phyloP scores from a whole-genome alignment of 106 monocot species.

The Apostasia shenzhenica region DNA sequence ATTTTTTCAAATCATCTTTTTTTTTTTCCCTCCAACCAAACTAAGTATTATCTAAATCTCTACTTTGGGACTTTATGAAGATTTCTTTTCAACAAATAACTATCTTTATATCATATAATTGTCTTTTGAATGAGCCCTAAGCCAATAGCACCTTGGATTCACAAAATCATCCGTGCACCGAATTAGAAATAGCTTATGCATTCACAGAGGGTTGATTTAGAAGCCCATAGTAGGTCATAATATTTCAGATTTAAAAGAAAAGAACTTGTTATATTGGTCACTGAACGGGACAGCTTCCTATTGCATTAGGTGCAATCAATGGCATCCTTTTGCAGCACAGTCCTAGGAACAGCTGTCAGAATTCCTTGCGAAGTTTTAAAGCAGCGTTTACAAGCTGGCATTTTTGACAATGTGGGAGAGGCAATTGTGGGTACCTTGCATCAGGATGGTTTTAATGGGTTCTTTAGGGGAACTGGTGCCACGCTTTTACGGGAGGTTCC shows the following conservation, averaged over 20 bases:
- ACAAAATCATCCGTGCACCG: no score
- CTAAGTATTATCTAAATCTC: no score
- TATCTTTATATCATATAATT: no score
- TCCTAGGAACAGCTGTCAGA: constrained; percentile 63
- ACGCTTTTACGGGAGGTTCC: constrained; percentile 97
- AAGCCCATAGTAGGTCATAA: no score
- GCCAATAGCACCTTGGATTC: no score
- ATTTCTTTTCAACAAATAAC: no score
- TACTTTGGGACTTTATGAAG: no score
- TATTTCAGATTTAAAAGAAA: neutral
- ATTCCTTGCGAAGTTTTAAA: constrained; percentile 80
- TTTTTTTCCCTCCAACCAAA: no score
- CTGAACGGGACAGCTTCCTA: neutral
- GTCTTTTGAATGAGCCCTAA: no score
- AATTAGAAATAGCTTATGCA: no score
- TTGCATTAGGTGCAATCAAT: constrained; percentile 59
- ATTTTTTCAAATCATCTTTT: no score
- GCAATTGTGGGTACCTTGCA: constrained; percentile 80
- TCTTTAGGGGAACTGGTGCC: constrained; percentile 96
- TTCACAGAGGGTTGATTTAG: no score
- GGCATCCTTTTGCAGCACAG: constrained; percentile 81
- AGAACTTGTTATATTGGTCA: neutral
- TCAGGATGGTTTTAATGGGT: constrained; percentile 80
- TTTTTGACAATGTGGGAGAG: constrained; percentile 93
- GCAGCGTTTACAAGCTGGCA: constrained; percentile 62